Evolutionary conservation across 2,329 filamentous ascomycete genomes (phyloP).

Genomic region (Alternaria viburni): DNA sequence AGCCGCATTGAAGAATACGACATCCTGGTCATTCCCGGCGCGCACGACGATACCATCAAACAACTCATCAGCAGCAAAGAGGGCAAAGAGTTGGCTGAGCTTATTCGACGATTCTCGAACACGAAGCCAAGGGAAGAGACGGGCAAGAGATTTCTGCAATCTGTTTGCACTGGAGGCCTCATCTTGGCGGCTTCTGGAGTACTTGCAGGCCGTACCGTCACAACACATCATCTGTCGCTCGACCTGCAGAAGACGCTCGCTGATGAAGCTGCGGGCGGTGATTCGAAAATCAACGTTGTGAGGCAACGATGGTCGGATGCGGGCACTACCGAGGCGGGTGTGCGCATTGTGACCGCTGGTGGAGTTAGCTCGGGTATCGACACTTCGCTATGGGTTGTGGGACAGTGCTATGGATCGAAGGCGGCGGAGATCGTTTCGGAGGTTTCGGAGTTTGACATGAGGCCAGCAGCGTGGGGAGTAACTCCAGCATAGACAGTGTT

Average conservation of each 20-base stretch:
- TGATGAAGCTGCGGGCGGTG: constrained; percentile 38
- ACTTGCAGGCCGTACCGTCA: constrained; percentile 43
- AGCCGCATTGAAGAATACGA: constrained; percentile 42
- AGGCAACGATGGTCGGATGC: constrained; percentile 44
- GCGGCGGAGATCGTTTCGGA: constrained; percentile 31
- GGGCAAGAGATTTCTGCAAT: constrained; percentile 44
- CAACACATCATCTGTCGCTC: constrained; percentile 49
- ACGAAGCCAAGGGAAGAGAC: constrained; percentile 30
- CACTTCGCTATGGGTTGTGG: constrained; percentile 38
- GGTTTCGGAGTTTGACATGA: constrained; percentile 41
- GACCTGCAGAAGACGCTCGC: constrained; percentile 34
- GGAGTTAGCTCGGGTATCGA: constrained; percentile 45
- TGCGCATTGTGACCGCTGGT: constrained; percentile 43
- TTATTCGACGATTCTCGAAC: constrained; percentile 31
- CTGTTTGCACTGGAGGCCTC: constrained; percentile 50
- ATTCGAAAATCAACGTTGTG: constrained; percentile 31
- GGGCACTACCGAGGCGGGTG: constrained; percentile 36
- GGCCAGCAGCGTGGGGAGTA: constrained; percentile 17
- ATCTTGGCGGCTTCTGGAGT: constrained; percentile 49
- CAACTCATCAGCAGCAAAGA: constrained; percentile 28
- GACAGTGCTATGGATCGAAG: constrained; percentile 33
- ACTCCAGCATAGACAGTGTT: not conserved
- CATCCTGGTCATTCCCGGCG: constrained; percentile 51
- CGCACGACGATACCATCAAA: constrained; percentile 31
- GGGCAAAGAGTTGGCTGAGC: constrained; percentile 20